Evolutionary conservation across 1,284 basidiomycete species (phyloP).

Genomic region (Dichomitus squalens): DNA sequence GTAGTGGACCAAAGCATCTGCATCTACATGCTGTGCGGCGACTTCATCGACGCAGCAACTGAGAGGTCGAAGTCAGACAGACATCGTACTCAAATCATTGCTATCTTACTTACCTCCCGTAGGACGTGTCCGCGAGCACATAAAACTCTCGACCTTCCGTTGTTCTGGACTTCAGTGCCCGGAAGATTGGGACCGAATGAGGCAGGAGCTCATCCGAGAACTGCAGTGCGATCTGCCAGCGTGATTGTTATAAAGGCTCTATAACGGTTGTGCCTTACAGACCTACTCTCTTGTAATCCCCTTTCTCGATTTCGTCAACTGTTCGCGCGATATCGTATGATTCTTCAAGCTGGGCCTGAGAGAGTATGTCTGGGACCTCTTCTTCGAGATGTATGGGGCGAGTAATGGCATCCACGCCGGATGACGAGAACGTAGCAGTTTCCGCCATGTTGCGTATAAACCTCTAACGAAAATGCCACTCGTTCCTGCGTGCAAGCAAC

Average conservation of each 20-base stretch:
- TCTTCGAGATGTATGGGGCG: constrained; percentile 50
- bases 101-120: constrained; percentile 74
- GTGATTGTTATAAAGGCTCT: not conserved
- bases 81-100: not conserved
- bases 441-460: constrained; percentile 31
- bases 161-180: constrained; percentile 61
- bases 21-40: constrained; percentile 92
- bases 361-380: constrained; percentile 38
- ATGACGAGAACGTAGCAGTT: constrained; percentile 50
- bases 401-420: constrained; percentile 62
- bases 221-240: constrained; percentile 81
- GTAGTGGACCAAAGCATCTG: constrained; percentile 93
- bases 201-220: constrained; percentile 94
- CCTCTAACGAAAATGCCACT: not conserved
- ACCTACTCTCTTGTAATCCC: constrained; percentile 60
- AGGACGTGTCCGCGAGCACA: constrained; percentile 95
- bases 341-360: constrained; percentile 44
- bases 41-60: constrained; percentile 99
- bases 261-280: not conserved
- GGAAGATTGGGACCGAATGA: constrained; percentile 88
- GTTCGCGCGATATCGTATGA: constrained; percentile 70
- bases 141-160: constrained; percentile 68
- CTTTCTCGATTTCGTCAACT: constrained; percentile 49
- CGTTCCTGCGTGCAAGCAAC: not conserved
- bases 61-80: constrained; percentile 10